Percentiles rank a stretch among this genome's conserved stretches.
Conservation (phyloP, 345 rosid genomes). For the Geranium rotundifolium region DNA sequence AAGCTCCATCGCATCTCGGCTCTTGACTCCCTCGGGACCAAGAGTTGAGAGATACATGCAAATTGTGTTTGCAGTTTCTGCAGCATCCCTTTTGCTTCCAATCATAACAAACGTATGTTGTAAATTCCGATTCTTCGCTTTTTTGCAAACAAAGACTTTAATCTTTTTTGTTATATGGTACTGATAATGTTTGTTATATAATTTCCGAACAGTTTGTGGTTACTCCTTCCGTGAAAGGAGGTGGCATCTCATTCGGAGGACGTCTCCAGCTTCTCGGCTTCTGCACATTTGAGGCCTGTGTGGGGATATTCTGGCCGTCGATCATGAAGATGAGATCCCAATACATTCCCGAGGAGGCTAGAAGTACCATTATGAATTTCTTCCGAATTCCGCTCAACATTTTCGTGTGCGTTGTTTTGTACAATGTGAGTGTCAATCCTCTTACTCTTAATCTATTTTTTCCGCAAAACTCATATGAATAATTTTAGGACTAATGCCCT, state of each 20-base stretch:
- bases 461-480: not conserved
- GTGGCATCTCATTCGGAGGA: slow-evolving; percentile 59
- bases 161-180: not conserved
- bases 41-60: slow-evolving; percentile 94
- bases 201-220: slow-evolving; percentile 47
- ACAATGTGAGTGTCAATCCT: slow-evolving; percentile 48
- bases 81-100: slow-evolving; percentile 71
- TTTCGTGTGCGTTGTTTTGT: slow-evolving; percentile 78
- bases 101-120: slow-evolving; percentile 54
- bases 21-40: slow-evolving; percentile 44
- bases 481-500: not conserved
- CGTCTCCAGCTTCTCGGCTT: slow-evolving; percentile 79
- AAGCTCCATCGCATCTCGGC: slow-evolving; percentile 90
- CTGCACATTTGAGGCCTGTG: slow-evolving; percentile 88
- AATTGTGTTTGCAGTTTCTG: slow-evolving; percentile 58
- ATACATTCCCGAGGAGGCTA: slow-evolving; percentile 94
- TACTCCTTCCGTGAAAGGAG: slow-evolving; percentile 55
- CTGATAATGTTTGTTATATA: not conserved
- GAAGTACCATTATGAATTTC: slow-evolving; percentile 98
- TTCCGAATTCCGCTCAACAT: slow-evolving; percentile 92
- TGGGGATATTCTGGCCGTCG: slow-evolving; percentile 94
- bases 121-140: not conserved
- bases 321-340: slow-evolving; percentile 99
- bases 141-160: not conserved
- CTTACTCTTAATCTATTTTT: not conserved